These are phyloP conservation scores for Cyclocybe cylindracea DNA, from an alignment of 768 basidiomycete species.

Conservation along the genomic window DNA sequence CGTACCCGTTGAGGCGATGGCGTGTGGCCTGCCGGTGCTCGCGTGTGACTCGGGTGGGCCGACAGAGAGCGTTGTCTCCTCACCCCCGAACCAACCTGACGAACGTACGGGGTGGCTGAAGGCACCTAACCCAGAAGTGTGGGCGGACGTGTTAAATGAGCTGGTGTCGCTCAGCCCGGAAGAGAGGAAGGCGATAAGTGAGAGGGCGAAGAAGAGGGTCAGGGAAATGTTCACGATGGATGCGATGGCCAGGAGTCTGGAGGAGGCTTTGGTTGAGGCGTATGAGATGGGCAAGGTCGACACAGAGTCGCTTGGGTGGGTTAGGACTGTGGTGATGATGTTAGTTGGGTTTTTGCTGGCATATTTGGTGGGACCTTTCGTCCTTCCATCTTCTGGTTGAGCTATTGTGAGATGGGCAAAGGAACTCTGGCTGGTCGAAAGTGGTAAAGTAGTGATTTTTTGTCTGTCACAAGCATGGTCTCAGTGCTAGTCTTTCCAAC, in stretches of 20 bases:
- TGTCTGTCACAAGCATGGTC: too few species aligned
- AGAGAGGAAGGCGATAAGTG: constrained; percentile 50
- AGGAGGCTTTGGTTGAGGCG: constrained; percentile 54
- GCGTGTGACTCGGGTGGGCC: constrained; percentile 90
- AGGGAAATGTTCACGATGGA: constrained; percentile 72
- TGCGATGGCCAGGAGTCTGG: constrained; percentile 65
- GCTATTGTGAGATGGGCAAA: background rate
- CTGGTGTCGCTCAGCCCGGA: constrained; percentile 47
- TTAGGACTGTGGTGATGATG: constrained; percentile 22
- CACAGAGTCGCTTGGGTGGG: constrained; percentile 10
- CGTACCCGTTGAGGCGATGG: constrained; percentile 93
- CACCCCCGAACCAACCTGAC: constrained; percentile 17
- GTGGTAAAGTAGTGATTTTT: too few species aligned
- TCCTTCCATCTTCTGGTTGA: constrained; percentile 7
- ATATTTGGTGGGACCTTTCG: constrained; percentile 25
- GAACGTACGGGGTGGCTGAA: constrained; percentile 81
- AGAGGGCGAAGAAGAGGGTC: constrained; percentile 63
- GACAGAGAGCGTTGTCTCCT: constrained; percentile 71
- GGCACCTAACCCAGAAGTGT: constrained; percentile 57
- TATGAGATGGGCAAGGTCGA: constrained; percentile 51
- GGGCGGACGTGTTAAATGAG: constrained; percentile 68
- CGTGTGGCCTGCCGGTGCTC: constrained; percentile 85
- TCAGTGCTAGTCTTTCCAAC: background rate
- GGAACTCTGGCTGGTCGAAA: background rate
- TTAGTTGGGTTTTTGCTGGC: constrained; percentile 32